Conservation (phyloP, 2,329 filamentous ascomycete genomes). For the Fusarium nodosum region DNA sequence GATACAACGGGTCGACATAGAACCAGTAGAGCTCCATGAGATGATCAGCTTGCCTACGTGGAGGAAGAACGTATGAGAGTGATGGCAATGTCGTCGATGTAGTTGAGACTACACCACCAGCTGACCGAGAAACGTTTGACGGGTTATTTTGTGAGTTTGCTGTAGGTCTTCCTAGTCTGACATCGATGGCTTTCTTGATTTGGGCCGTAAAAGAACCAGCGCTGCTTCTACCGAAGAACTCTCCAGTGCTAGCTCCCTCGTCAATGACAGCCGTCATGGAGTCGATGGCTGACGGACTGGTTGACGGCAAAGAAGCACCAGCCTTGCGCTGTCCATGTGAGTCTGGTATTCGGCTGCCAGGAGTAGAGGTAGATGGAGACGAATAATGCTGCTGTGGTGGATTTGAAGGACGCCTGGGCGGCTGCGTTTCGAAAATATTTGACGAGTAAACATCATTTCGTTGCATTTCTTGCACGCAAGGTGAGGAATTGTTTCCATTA, state of each 20-base stretch:
- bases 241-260: constrained; percentile 57
- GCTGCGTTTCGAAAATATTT: neutral
- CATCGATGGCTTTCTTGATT: constrained; percentile 60
- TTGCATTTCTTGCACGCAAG: neutral
- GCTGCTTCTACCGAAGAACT: constrained; percentile 63
- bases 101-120: neutral
- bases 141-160: constrained; percentile 3
- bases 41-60: constrained; percentile 60
- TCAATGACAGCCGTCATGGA: constrained; percentile 62
- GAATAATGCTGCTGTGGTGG: constrained; percentile 17
- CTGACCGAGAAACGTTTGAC: neutral
- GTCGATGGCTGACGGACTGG: constrained; percentile 55
- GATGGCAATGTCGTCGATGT: constrained; percentile 41
- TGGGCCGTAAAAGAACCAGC: constrained; percentile 62
- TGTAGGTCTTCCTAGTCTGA: constrained; percentile 41
- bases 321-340: constrained; percentile 14
- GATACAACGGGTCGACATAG: constrained; percentile 62
- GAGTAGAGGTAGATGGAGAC: constrained; percentile 29
- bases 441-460: neutral
- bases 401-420: neutral
- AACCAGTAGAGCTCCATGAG: constrained; percentile 63
- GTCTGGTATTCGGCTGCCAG: constrained; percentile 23
- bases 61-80: constrained; percentile 59
- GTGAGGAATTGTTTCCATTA: neutral
- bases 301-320: constrained; percentile 35